Conservation (phyloP, 345 rosid species). For the Arabidopsis arenosa region DNA sequence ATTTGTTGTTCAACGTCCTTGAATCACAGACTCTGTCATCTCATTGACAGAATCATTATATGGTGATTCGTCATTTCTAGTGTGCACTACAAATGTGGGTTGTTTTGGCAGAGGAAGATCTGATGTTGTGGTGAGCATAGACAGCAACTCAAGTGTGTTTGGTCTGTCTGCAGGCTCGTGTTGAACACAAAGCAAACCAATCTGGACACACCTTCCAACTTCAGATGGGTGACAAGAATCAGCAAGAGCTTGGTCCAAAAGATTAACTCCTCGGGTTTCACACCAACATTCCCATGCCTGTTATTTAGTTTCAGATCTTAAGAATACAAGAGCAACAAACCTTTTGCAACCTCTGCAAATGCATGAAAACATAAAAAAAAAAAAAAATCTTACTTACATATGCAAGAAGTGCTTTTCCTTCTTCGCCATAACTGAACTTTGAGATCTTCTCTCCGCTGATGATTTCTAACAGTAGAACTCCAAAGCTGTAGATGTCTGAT, state of each 20-base stretch:
- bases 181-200: slow-evolving; percentile 38
- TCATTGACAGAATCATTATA: neutral
- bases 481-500: slow-evolving; percentile 68
- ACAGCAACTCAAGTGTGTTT: slow-evolving; percentile 19
- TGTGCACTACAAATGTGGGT: slow-evolving; percentile 25
- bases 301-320: neutral
- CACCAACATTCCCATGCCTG: slow-evolving; percentile 39
- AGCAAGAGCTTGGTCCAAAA: slow-evolving; percentile 26
- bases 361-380: neutral
- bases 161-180: slow-evolving; percentile 37
- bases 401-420: slow-evolving; percentile 31
- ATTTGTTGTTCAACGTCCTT: neutral
- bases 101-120: slow-evolving; percentile 31
- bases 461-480: slow-evolving; percentile 65
- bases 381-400: slow-evolving; percentile 13
- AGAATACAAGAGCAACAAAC: neutral
- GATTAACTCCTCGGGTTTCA: slow-evolving; percentile 14
- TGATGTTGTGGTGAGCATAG: slow-evolving; percentile 28
- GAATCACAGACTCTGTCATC: neutral
- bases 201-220: slow-evolving; percentile 35
- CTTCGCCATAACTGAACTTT: slow-evolving; percentile 24
- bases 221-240: slow-evolving; percentile 4
- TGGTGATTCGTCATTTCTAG: neutral
- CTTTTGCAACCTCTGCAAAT: neutral
- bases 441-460: slow-evolving; percentile 53